Base-by-base conservation (phyloP, 2,329 filamentous ascomycete species). In the Diaporthe humulicola region DNA sequence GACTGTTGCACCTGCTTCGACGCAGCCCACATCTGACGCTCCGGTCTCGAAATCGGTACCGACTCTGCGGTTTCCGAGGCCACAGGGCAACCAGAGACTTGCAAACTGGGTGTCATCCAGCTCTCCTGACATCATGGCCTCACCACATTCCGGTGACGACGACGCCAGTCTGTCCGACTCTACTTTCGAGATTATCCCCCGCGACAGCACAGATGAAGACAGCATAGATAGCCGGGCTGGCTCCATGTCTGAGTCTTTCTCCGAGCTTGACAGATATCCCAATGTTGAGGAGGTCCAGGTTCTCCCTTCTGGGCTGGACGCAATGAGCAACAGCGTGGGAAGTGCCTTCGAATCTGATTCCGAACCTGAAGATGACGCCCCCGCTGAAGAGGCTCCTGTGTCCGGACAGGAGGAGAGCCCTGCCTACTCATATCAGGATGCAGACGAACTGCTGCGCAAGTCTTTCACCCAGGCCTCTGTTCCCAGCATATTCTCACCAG, bases 81-180 rank as follows among this genome's bases (percentile, higher is more conserved):
- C 90, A 0, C 85, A 88, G 79, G 90, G 88, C 71, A 91, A 87
- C 77, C 85, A 86, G 73, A 84, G 86, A 67, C 87, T 92, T 54
- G 89, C 89, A 78, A 88, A 89, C 85, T 91, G 89, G 89, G 85
- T 92, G 66, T 90, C 88, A 9, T 87, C 86, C 71, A 91, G 89
- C 79, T 86, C 89, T 40, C 88, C 88, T 70, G 87, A 89, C 82
- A 90, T 91, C 77, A 90, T 90, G 88, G 85, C 85, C 77, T 82
- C 85, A 30, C 83, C 83, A 50, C 83, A 80, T 71, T 78, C 84
- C 57, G 83, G 83, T 38, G 84, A 86, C 74, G 87, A 88, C 54
- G 86, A 87, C 76, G 87, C 88, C 80, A 90, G 84, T 78, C 80
- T 91, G 79, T 82, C 86, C 79, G 90, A 90, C 79, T 90, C 90